Evolutionary conservation across 495 filamentous ascomycete species (phyloP).

Genomic region (Aspergillus coremiiformis): DNA sequence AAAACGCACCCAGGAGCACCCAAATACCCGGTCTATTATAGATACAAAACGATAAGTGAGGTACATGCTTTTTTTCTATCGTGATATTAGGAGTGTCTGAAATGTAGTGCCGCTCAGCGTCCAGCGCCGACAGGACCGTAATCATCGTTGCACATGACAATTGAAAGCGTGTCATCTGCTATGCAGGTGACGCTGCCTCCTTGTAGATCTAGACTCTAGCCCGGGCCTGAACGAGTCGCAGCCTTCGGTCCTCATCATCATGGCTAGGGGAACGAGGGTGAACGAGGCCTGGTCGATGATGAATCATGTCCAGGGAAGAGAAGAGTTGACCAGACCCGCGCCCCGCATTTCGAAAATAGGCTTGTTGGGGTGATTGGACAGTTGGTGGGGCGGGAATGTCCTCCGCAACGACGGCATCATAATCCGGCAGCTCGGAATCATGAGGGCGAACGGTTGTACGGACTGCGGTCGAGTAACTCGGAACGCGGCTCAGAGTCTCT

Average conservation of each 20-base stretch:
- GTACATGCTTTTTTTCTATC: background rate
- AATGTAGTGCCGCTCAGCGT: conserved; percentile 8
- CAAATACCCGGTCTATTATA: conserved; percentile 1
- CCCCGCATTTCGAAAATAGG: conserved; percentile 28
- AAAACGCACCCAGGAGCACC: background rate
- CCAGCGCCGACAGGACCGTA: conserved; percentile 11
- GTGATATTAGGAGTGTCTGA: conserved; percentile 10
- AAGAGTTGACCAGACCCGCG: conserved; percentile 16
- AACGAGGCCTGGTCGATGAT: conserved; percentile 24
- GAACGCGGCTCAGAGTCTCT: conserved; percentile 62
- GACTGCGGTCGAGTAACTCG: conserved; percentile 73
- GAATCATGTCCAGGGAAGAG: conserved; percentile 29
- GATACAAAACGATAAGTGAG: conserved; percentile 2
- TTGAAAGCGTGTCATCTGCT: background rate
- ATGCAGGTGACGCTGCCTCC: background rate
- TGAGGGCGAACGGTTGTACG: conserved; percentile 47
- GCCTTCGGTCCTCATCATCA: conserved; percentile 35
- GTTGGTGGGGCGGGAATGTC: conserved; percentile 21
- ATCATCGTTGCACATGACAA: background rate
- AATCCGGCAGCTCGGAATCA: conserved; percentile 45
- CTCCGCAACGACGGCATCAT: conserved; percentile 40
- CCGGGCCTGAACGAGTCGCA: conserved; percentile 36
- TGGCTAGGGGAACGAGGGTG: conserved; percentile 20
- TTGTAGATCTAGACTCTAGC: conserved; percentile 12
- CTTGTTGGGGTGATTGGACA: conserved; percentile 37